phyloP scores from a whole-genome alignment of 306 rosid species.

The Cucurbita ficifolia region DNA sequence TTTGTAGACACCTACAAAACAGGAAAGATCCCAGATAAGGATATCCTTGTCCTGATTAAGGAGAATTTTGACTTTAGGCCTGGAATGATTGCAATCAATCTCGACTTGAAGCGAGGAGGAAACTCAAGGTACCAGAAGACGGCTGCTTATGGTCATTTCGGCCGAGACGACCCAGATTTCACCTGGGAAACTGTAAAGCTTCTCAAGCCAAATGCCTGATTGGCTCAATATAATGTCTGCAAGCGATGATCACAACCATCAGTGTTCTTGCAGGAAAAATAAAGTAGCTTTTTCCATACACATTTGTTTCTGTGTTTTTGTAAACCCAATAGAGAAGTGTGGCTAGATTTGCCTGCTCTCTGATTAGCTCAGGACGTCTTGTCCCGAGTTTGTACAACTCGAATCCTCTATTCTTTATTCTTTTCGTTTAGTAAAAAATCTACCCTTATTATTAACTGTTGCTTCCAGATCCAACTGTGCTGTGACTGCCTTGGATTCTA shows the following conservation, averaged over 20 bases:
- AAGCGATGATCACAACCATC: not conserved
- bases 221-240: not conserved
- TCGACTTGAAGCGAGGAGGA: constrained; percentile 13
- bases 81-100: constrained; percentile 14
- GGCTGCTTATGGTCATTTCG: constrained; percentile 14
- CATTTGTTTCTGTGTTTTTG: not conserved
- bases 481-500: not conserved
- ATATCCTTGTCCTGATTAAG: constrained; percentile 12
- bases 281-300: not conserved
- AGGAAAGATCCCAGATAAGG: constrained; percentile 15
- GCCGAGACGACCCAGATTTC: constrained; percentile 14
- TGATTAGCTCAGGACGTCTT: not conserved
- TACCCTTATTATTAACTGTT: not conserved
- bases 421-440: not conserved
- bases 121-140: constrained; percentile 15
- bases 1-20: constrained; percentile 15
- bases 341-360: not conserved
- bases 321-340: not conserved
- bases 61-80: constrained; percentile 14
- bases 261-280: not conserved
- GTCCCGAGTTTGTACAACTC: not conserved
- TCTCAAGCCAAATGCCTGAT: constrained; percentile 34
- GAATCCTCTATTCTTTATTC: not conserved
- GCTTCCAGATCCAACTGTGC: not conserved
- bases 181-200: constrained; percentile 17